Evolutionary conservation across 2,329 filamentous ascomycete species (phyloP).

Genomic region (Exophiala xenobiotica): DNA sequence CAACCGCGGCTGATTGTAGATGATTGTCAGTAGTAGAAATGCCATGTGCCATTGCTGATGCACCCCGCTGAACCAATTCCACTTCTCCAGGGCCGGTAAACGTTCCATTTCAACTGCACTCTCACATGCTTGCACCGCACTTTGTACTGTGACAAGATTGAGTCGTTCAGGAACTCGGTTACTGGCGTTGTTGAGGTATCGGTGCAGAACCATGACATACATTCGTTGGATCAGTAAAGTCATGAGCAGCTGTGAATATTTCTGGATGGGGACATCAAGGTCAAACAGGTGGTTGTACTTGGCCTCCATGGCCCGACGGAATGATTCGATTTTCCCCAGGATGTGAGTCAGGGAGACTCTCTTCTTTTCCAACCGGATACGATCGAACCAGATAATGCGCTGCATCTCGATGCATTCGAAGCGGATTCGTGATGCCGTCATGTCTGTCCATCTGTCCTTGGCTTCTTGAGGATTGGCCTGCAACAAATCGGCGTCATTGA

Average conservation of each 20-base stretch:
- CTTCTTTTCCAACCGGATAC: slow-evolving; percentile 62
- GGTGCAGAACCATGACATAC: slow-evolving; percentile 67
- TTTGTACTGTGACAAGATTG: slow-evolving; percentile 62
- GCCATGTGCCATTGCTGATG: slow-evolving; percentile 72
- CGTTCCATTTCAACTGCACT: slow-evolving; percentile 56
- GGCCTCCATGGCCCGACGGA: slow-evolving; percentile 62
- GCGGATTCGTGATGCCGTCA: slow-evolving; percentile 66
- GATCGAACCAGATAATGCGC: slow-evolving; percentile 67
- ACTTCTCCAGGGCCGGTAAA: slow-evolving; percentile 53
- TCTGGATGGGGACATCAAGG: slow-evolving; percentile 60
- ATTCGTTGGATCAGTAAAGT: slow-evolving; percentile 62
- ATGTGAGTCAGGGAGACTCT: slow-evolving; percentile 63
- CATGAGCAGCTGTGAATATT: slow-evolving; percentile 63
- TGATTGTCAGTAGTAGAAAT: slow-evolving; percentile 66
- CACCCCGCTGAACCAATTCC: slow-evolving; percentile 70
- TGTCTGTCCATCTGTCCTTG: slow-evolving; percentile 62
- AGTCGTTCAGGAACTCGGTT: slow-evolving; percentile 53
- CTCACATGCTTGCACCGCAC: slow-evolving; percentile 56
- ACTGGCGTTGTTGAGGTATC: slow-evolving; percentile 55
- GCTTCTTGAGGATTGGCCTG: slow-evolving; percentile 44
- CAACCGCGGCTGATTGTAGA: slow-evolving; percentile 59
- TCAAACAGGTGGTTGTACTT: slow-evolving; percentile 66
- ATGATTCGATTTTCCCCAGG: slow-evolving; percentile 67
- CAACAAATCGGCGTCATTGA: slow-evolving; percentile 63
- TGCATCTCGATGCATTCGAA: slow-evolving; percentile 74